phyloP scores from a whole-genome alignment of 2,329 filamentous ascomycete species.

The Fusarium verrucosum region DNA sequence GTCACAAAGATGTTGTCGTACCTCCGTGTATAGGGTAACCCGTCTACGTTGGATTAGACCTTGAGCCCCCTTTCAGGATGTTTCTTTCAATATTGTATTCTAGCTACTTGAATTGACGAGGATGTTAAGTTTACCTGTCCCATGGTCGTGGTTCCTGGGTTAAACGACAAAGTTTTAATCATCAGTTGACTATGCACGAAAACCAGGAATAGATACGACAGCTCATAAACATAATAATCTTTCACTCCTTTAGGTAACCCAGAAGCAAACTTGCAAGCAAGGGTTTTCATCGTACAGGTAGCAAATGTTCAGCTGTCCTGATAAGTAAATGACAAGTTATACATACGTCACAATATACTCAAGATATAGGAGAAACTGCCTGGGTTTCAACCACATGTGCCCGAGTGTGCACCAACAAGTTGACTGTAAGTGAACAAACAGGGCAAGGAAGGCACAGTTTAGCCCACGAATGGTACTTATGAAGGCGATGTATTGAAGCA shows the following conservation, averaged over 20 bases:
- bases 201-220: not conserved
- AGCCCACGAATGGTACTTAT: too few relatives aligned
- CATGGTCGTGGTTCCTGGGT: not conserved
- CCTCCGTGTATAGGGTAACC: not conserved
- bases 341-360: not conserved
- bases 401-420: too few relatives aligned
- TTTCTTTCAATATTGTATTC: not conserved
- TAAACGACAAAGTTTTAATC: not conserved
- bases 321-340: not conserved
- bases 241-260: not conserved
- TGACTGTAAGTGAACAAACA: too few relatives aligned
- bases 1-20: not conserved
- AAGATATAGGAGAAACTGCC: too few relatives aligned
- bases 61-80: not conserved
- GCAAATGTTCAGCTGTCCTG: too few relatives aligned
- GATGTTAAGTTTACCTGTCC: not conserved
- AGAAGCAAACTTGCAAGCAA: not conserved
- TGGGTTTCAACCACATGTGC: too few relatives aligned
- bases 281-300: too few relatives aligned
- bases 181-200: not conserved
- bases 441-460: too few relatives aligned
- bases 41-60: not conserved
- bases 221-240: not conserved
- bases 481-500: too few relatives aligned
- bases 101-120: not conserved